Evolutionary conservation across 2,329 filamentous ascomycete genomes (phyloP).

Genomic region (Sarocladium oryzae): DNA sequence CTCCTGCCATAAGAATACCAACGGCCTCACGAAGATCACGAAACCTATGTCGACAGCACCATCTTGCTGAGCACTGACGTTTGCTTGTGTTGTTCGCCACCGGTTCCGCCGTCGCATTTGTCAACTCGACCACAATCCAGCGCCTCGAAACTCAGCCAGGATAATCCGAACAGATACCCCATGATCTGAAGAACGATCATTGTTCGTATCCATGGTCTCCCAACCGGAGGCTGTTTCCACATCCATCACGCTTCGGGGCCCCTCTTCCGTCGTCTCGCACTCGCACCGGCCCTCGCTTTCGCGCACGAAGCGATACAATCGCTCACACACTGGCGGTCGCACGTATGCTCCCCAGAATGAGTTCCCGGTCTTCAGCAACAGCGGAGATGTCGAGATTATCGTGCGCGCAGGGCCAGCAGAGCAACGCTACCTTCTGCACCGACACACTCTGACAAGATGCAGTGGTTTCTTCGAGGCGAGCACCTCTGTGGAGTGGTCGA

Average conservation of each 20-base stretch:
- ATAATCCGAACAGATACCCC: background rate
- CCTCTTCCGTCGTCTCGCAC: conserved; percentile 49
- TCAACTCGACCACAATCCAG: background rate
- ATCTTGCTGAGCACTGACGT: background rate
- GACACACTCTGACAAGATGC: conserved; percentile 79
- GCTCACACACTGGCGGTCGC: conserved; percentile 71
- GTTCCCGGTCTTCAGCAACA: conserved; percentile 84
- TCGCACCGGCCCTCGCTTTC: conserved; percentile 50
- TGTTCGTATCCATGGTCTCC: conserved; percentile 12
- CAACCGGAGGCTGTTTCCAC: conserved; percentile 21
- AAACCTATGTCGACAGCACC: background rate
- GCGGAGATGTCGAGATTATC: conserved; percentile 87
- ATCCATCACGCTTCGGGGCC: conserved; percentile 26
- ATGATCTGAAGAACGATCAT: background rate
- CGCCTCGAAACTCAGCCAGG: background rate
- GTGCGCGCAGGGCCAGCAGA: conserved; percentile 58
- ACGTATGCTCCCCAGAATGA: conserved; percentile 74
- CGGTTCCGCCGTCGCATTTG: too few relatives aligned
- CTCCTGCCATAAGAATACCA: background rate
- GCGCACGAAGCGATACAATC: conserved; percentile 65
- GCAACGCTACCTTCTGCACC: conserved; percentile 80
- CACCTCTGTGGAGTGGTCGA: conserved; percentile 69
- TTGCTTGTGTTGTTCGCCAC: background rate
- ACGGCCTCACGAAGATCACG: background rate
- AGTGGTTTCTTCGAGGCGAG: conserved; percentile 91